Evolutionary conservation across 2,329 filamentous ascomycete genomes (phyloP).

Genomic region (Incumbomyces lentus): DNA sequence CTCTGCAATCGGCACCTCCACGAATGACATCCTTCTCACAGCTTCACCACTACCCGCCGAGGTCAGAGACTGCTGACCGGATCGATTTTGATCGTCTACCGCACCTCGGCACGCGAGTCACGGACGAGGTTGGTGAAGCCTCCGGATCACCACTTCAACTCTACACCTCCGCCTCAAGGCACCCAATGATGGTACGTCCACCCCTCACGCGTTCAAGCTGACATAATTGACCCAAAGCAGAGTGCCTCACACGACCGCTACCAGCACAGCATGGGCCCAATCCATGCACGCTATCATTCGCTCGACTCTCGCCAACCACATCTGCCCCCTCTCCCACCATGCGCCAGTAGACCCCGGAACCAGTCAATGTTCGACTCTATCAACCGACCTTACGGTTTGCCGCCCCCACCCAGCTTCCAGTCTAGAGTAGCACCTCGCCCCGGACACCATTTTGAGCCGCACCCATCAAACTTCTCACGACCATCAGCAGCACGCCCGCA

Average conservation of each 20-base stretch:
- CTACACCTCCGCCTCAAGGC: not conserved
- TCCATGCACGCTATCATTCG: slow-evolving; percentile 2
- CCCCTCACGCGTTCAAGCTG: not conserved
- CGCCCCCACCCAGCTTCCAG: slow-evolving; percentile 5
- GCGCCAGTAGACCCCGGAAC: not conserved
- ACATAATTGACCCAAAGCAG: not conserved
- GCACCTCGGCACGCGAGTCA: slow-evolving; percentile 4
- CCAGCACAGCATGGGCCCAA: not conserved
- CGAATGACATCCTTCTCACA: not conserved
- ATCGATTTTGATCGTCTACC: not conserved
- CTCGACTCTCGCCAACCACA: not conserved
- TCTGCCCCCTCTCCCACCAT: not conserved
- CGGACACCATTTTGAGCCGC: slow-evolving; percentile 3
- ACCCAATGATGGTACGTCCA: slow-evolving; percentile 2
- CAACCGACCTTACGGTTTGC: not conserved
- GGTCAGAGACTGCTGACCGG: not conserved
- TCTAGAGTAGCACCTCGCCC: slow-evolving; percentile 1
- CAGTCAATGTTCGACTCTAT: slow-evolving; percentile 2
- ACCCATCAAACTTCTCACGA: not conserved
- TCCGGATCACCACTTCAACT: not conserved
- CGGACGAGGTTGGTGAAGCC: not conserved
- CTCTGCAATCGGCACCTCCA: not conserved
- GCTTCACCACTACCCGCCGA: not conserved
- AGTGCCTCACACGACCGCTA: not conserved
- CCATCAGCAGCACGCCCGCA: not conserved